Conservation (phyloP, 2,329 filamentous ascomycete species). For the Colletotrichum paranaense region DNA sequence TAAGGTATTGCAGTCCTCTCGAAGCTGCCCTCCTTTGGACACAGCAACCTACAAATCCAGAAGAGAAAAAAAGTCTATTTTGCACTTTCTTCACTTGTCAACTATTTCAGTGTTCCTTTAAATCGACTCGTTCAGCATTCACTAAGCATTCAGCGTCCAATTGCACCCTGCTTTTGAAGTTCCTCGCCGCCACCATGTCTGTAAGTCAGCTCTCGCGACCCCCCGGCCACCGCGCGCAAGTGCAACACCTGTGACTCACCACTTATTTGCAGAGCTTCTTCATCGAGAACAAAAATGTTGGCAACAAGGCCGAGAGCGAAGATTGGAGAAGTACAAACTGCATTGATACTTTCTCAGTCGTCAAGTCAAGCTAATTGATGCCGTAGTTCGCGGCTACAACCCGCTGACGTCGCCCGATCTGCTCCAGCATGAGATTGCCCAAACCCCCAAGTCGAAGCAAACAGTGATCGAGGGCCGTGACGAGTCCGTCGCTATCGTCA, state of each 20-base stretch:
- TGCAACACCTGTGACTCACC: constrained; percentile 40
- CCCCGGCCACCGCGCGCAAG: constrained; percentile 2
- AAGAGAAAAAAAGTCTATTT: constrained; percentile 18
- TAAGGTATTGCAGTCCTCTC: constrained; percentile 21
- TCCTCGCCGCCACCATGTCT: constrained; percentile 43
- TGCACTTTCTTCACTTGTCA: not conserved
- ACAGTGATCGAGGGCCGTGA: constrained; percentile 72
- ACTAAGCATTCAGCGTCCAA: not conserved
- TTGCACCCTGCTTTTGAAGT: not conserved
- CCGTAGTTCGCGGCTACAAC: constrained; percentile 85
- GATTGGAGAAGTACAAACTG: constrained; percentile 80
- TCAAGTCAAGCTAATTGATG: constrained; percentile 39
- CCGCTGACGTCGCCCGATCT: constrained; percentile 93
- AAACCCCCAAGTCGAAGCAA: constrained; percentile 65
- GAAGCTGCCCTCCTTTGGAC: constrained; percentile 19
- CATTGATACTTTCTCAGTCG: not conserved
- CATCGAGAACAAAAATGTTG: constrained; percentile 83
- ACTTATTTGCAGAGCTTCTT: constrained; percentile 67
- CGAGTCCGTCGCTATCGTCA: constrained; percentile 76
- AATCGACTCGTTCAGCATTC: not conserved
- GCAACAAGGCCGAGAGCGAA: constrained; percentile 78
- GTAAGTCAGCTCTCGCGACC: constrained; percentile 40
- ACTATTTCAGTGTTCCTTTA: not conserved
- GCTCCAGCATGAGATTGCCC: constrained; percentile 90
- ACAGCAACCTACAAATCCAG: constrained; percentile 5